A percentile compares a stretch with the other conserved stretches of the same genome.
Conservation (phyloP, 1,284 basidiomycete species). For the Trametes polyzona region DNA sequence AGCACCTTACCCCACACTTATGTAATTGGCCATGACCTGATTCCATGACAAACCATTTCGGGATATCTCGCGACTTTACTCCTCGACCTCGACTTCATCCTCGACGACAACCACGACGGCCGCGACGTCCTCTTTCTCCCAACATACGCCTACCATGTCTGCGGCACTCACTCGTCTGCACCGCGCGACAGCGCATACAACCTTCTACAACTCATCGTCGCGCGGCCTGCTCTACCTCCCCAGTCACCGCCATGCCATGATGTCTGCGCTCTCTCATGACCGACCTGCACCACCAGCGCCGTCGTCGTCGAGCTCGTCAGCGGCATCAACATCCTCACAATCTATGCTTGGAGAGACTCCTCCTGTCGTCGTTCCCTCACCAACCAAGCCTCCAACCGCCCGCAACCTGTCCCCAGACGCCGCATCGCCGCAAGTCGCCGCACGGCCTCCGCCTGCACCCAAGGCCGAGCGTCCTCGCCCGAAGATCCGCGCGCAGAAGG, state of each 20-base stretch:
- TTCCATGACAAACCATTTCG: conserved; percentile 16
- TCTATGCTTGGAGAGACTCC: conserved; percentile 51
- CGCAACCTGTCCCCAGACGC: conserved; percentile 56
- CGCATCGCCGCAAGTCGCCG: conserved; percentile 69
- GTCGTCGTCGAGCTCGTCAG: conserved; percentile 35
- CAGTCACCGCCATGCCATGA: conserved; percentile 56
- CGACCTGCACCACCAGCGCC: conserved; percentile 29
- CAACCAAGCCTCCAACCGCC: conserved; percentile 40
- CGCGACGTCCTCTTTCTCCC: neutral
- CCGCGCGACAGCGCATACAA: conserved; percentile 17
- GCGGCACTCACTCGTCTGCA: conserved; percentile 26
- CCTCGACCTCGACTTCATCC: neutral
- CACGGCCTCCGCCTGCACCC: conserved; percentile 69
- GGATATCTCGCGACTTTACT: conserved; percentile 8
- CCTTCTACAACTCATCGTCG: conserved; percentile 16
- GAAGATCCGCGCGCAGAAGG: conserved; percentile 76
- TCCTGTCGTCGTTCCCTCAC: conserved; percentile 46
- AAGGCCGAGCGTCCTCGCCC: conserved; percentile 67
- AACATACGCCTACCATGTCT: conserved; percentile 20
- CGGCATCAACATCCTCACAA: conserved; percentile 28
- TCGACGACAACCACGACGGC: conserved; percentile 12
- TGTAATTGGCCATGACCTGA: conserved; percentile 8
- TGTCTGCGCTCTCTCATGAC: conserved; percentile 53
- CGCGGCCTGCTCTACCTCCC: conserved; percentile 29
- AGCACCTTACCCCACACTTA: conserved; percentile 17